A percentile compares a stretch with the other conserved stretches of the same genome.
These are phyloP conservation scores for Phytopythium mirpurense DNA, from an alignment of 352 stramenopile species.

Conservation along the genomic window DNA sequence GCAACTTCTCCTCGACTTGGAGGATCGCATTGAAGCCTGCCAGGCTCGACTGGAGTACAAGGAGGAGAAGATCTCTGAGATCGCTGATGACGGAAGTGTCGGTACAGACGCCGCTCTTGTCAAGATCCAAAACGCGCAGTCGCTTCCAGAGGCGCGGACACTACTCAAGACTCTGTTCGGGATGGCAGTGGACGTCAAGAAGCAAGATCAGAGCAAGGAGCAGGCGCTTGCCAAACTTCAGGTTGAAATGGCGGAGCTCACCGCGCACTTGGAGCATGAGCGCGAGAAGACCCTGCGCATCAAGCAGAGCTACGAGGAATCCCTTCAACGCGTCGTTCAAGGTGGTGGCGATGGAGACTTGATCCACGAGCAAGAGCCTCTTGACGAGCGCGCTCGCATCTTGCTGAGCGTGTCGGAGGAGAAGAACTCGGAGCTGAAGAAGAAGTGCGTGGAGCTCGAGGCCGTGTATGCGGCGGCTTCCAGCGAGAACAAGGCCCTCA, in stretches of 20 bases:
- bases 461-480: slow-evolving; percentile 29
- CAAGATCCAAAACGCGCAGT: slow-evolving; percentile 82
- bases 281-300: slow-evolving; percentile 70
- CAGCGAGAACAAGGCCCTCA: slow-evolving; percentile 43
- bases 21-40: slow-evolving; percentile 82
- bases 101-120: slow-evolving; percentile 47
- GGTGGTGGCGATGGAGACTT: slow-evolving; percentile 12
- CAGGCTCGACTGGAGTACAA: slow-evolving; percentile 87
- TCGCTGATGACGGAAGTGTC: slow-evolving; percentile 41
- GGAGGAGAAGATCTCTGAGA: slow-evolving; percentile 85
- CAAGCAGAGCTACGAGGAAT: slow-evolving; percentile 82
- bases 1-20: slow-evolving; percentile 74
- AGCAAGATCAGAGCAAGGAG: slow-evolving; percentile 79
- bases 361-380: slow-evolving; percentile 19
- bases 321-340: slow-evolving; percentile 67
- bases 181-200: slow-evolving; percentile 86
- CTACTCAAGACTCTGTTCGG: slow-evolving; percentile 82
- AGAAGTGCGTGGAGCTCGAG: slow-evolving; percentile 79
- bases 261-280: slow-evolving; percentile 57
- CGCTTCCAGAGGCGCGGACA: slow-evolving; percentile 72
- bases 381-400: slow-evolving; percentile 58
- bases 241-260: slow-evolving; percentile 64
- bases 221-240: slow-evolving; percentile 71
- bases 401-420: slow-evolving; percentile 78
- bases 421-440: slow-evolving; percentile 53